phyloP scores from a whole-genome alignment of 805 yeast genomes.

The Saturnispora quitensis region DNA sequence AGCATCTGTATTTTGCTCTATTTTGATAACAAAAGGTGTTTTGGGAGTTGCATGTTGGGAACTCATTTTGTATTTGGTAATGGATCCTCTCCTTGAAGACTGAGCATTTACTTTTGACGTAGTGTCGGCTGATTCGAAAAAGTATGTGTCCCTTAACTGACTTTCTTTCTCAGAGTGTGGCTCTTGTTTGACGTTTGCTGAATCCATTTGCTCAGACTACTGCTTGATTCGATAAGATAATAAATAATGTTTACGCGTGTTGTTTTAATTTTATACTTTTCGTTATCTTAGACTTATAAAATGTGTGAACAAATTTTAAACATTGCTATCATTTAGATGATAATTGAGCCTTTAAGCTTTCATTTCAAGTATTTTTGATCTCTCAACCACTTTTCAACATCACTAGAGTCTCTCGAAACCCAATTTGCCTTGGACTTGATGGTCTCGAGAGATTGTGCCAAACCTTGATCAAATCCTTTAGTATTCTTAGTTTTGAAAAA shows the following conservation, averaged over 20 bases:
- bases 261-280: background rate
- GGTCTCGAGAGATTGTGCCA: slow-evolving; percentile 49
- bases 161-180: background rate
- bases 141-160: background rate
- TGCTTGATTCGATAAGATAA: background rate
- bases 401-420: slow-evolving; percentile 41
- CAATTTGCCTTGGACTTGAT: slow-evolving; percentile 45
- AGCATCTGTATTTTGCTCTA: background rate
- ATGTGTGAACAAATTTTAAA: background rate
- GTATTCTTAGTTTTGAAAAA: slow-evolving; percentile 44
- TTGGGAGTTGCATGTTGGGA: background rate
- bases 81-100: background rate
- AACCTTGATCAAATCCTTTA: slow-evolving; percentile 50
- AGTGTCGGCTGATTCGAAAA: background rate
- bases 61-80: background rate
- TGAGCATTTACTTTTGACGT: slow-evolving; percentile 1
- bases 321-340: background rate
- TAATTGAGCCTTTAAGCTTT: background rate
- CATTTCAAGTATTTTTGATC: slow-evolving; percentile 18
- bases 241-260: background rate
- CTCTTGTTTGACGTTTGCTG: slow-evolving; percentile 2
- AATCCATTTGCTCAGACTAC: background rate
- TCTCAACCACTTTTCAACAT: slow-evolving; percentile 39
- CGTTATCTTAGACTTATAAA: background rate
- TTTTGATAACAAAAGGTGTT: background rate